phyloP scores from a whole-genome alignment of 306 rosid genomes.

The Fragaria ananassa region DNA sequence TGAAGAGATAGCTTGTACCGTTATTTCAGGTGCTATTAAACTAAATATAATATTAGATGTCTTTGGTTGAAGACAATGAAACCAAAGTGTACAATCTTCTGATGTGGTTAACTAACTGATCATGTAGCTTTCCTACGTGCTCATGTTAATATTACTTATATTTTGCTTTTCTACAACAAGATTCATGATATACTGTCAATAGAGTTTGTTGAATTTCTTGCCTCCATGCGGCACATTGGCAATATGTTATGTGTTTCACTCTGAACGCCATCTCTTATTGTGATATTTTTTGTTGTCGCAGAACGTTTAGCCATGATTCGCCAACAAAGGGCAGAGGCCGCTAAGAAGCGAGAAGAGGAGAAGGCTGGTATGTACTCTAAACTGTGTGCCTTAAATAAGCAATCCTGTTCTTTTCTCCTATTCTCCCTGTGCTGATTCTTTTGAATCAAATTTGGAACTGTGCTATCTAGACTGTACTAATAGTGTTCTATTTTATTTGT shows the following conservation, averaged over 20 bases:
- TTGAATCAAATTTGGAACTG: not conserved
- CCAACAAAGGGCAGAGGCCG: constrained; percentile 90
- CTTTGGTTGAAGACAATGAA: not conserved
- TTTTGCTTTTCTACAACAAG: not conserved
- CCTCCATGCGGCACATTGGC: not conserved
- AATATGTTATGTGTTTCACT: not conserved
- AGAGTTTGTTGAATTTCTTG: not conserved
- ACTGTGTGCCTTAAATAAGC: not conserved
- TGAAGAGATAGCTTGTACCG: not conserved
- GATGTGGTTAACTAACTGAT: not conserved
- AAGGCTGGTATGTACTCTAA: constrained; percentile 61
- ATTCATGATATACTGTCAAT: not conserved
- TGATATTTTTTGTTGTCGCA: constrained; percentile 29
- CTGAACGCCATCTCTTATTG: not conserved
- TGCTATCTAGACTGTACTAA: not conserved
- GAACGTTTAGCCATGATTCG: constrained; percentile 85
- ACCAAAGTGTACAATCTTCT: not conserved
- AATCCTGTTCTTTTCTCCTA: not conserved
- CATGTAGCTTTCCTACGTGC: not conserved
- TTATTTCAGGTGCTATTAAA: not conserved
- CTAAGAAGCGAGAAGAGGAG: constrained; percentile 88
- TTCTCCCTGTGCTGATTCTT: not conserved
- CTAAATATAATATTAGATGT: not conserved
- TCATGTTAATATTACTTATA: not conserved
- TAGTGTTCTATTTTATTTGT: constrained; percentile 5